Evolutionary conservation across 768 basidiomycete species (phyloP).

Genomic region (Trichaptum fuscoviolaceum): DNA sequence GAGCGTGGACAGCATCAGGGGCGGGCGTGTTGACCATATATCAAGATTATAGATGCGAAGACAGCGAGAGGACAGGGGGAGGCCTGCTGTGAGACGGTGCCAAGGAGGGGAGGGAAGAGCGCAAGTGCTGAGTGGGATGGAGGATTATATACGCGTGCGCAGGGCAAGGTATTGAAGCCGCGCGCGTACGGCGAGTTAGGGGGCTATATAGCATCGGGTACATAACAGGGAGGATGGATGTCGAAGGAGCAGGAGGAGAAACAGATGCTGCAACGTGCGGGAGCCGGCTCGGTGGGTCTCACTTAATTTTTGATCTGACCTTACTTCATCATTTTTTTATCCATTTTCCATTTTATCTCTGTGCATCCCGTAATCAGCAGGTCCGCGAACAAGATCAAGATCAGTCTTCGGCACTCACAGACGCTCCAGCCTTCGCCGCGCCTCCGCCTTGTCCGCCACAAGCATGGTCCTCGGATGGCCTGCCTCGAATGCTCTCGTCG

Average conservation of each 20-base stretch:
- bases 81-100: constrained; percentile 32
- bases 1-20: constrained; percentile 13
- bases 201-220: no score
- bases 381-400: no score
- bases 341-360: not conserved
- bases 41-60: constrained; percentile 14
- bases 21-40: constrained; percentile 34
- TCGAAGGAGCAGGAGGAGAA: no score
- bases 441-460: no score
- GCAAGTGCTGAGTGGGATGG: constrained; percentile 17
- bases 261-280: not conserved
- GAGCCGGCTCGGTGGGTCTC: not conserved
- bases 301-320: no score
- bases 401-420: no score
- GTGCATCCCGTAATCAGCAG: not conserved
- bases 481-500: no score
- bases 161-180: constrained; percentile 9
- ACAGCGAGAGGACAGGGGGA: constrained; percentile 23
- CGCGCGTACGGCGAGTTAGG: constrained; percentile 13
- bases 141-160: constrained; percentile 18
- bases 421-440: no score
- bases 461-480: no score
- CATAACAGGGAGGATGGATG: no score
- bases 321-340: not conserved
- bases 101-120: constrained; percentile 29